A percentile compares a stretch with the other conserved stretches of the same genome.
Conservation (phyloP, 352 stramenopile genomes). For the Phytopythium cucurbitacearum region DNA sequence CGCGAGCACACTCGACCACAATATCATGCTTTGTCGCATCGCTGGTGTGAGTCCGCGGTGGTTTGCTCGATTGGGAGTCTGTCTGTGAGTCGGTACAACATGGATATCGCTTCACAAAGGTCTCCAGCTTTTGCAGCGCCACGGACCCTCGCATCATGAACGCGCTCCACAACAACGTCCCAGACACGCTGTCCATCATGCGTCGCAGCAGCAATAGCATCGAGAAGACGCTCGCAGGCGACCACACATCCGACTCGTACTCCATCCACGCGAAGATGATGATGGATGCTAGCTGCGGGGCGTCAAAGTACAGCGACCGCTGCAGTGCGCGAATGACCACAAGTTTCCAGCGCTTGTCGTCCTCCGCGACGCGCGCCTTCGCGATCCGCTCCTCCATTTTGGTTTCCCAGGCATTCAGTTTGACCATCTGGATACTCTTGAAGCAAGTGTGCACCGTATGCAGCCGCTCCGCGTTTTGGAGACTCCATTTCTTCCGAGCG, state of each 20-base stretch:
- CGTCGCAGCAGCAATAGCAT: constrained; percentile 25
- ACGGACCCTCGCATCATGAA: constrained; percentile 13
- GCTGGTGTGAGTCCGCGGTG: too few relatives aligned
- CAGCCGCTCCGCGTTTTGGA: constrained; percentile 13
- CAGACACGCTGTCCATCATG: constrained; percentile 26
- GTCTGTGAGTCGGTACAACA: not conserved
- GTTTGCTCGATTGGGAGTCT: not conserved
- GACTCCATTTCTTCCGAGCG: constrained; percentile 17
- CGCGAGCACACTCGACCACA: constrained; percentile 30
- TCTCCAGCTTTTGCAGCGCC: constrained; percentile 21
- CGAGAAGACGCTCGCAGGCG: constrained; percentile 28
- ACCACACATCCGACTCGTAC: constrained; percentile 16
- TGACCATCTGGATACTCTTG: constrained; percentile 55
- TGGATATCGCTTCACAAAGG: constrained; percentile 10
- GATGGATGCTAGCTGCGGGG: constrained; percentile 27
- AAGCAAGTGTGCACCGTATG: constrained; percentile 44
- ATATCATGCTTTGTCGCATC: constrained; percentile 7
- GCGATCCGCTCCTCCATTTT: constrained; percentile 39
- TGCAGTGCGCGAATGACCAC: constrained; percentile 21
- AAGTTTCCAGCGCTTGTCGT: constrained; percentile 13
- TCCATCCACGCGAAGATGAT: constrained; percentile 37
- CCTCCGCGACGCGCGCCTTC: constrained; percentile 30
- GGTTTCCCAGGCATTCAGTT: constrained; percentile 57
- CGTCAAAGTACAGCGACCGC: constrained; percentile 22
- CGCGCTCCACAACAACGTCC: constrained; percentile 17